phyloP scores from a whole-genome alignment of 2,329 filamentous ascomycete species.

The Apiospora rasikravindrae region DNA sequence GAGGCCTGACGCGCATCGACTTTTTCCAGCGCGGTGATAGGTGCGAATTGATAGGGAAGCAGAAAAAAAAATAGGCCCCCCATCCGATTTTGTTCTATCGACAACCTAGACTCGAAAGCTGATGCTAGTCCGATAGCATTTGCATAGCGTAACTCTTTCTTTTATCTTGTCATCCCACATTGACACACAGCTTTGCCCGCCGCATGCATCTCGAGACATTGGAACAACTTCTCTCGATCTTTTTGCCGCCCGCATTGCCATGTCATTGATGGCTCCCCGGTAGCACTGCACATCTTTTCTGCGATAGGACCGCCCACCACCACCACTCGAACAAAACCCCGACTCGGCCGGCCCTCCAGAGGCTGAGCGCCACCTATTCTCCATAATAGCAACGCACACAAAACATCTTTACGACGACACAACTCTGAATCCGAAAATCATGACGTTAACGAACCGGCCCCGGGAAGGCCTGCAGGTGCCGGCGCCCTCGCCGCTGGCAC shows the following conservation, averaged over 20 bases:
- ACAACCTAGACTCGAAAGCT: neutral
- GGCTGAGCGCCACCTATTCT: constrained; percentile 6
- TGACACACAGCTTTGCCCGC: neutral
- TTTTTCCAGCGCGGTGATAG: constrained; percentile 16
- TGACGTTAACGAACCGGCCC: constrained; percentile 29
- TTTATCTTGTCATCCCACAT: neutral
- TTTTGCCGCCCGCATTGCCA: neutral
- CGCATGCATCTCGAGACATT: neutral
- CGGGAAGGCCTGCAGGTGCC: constrained; percentile 31
- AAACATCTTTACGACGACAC: neutral
- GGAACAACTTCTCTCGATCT: neutral
- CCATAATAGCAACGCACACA: neutral
- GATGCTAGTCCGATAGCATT: neutral
- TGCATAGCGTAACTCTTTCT: neutral
- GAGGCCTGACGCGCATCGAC: constrained; percentile 11
- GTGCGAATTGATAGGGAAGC: neutral
- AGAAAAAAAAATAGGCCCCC: constrained; percentile 5
- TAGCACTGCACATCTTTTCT: neutral
- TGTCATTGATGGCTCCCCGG: neutral
- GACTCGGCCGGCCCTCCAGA: neutral
- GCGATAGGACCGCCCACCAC: neutral
- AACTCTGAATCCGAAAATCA: constrained; percentile 19
- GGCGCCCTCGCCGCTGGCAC: constrained; percentile 47
- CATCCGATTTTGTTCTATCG: constrained; percentile 5
- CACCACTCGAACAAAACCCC: neutral